Evolutionary conservation across 768 basidiomycete species (phyloP).

Genomic region (Symmetrospora coprosmae): DNA sequence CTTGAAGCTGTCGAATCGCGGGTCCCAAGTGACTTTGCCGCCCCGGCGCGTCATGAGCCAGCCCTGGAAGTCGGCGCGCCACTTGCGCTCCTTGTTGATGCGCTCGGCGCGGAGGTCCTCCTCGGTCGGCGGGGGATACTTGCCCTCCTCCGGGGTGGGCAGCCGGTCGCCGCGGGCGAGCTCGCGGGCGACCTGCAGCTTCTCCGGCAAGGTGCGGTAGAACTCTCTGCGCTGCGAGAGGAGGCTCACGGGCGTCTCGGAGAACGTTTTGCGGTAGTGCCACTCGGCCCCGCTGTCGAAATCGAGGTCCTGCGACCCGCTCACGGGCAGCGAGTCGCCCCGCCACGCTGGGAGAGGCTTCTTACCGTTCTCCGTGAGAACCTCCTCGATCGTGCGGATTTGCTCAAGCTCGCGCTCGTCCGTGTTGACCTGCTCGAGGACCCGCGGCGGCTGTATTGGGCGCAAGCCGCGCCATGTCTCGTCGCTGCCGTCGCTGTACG

Average conservation of each 20-base stretch:
- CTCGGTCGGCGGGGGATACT: slow-evolving; percentile 69
- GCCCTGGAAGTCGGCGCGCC: slow-evolving; percentile 63
- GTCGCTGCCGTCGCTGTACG: slow-evolving; percentile 8
- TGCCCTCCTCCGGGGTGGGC: slow-evolving; percentile 68
- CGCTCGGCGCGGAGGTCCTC: slow-evolving; percentile 76
- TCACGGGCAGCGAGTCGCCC: slow-evolving; percentile 3
- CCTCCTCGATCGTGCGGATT: slow-evolving; percentile 10
- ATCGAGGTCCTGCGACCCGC: slow-evolving; percentile 50
- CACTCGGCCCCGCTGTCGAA: slow-evolving; percentile 56
- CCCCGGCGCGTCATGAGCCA: slow-evolving; percentile 63
- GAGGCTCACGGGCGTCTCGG: slow-evolving; percentile 40
- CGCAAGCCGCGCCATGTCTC: not conserved
- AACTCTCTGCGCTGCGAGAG: slow-evolving; percentile 51
- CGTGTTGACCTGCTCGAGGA: slow-evolving; percentile 3
- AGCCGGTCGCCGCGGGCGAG: slow-evolving; percentile 61
- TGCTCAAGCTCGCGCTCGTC: not conserved
- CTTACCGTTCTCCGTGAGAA: slow-evolving; percentile 17
- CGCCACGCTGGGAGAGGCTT: not conserved
- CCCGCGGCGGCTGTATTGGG: not conserved
- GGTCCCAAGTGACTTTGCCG: slow-evolving; percentile 58
- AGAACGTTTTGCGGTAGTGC: slow-evolving; percentile 46
- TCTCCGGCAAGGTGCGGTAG: slow-evolving; percentile 54
- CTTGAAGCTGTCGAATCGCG: slow-evolving; percentile 40
- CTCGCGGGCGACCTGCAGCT: slow-evolving; percentile 57
- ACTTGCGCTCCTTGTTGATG: slow-evolving; percentile 71